Conservation (phyloP, 371 early-diverging fungal genomes). For the Mortierella polycephala region DNA sequence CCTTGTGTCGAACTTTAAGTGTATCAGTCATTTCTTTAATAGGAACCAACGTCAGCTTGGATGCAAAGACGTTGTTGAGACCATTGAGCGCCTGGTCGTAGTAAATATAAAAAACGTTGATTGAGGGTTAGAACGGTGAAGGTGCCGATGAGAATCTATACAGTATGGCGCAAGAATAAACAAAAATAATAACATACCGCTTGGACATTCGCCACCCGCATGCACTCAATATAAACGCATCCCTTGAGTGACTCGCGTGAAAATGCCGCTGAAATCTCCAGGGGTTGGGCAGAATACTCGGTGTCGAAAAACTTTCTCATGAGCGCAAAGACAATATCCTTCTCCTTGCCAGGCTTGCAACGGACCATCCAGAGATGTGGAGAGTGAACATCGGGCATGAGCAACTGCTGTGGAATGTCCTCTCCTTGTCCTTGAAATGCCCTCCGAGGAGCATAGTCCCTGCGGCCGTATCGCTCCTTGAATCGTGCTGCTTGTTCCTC, state of each 20-base stretch:
- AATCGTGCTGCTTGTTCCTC: conserved; percentile 86
- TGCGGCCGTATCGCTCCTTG: conserved; percentile 83
- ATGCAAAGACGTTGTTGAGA: conserved; percentile 79
- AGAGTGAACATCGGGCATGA: conserved; percentile 89
- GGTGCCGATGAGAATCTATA: too few species aligned
- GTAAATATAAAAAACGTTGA: too few species aligned
- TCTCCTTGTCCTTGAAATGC: conserved; percentile 70
- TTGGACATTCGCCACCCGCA: conserved; percentile 85
- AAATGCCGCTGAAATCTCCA: conserved; percentile 85
- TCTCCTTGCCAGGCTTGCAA: conserved; percentile 93
- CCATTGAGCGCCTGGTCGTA: conserved; percentile 72
- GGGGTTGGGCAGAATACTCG: conserved; percentile 66
- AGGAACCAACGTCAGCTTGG: conserved; percentile 89
- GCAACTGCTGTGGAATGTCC: conserved; percentile 80
- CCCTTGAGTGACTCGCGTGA: conserved; percentile 92
- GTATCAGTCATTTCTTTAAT: conserved; percentile 97
- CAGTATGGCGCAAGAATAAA: too few species aligned
- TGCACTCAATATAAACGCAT: conserved; percentile 97
- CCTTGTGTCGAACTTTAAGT: conserved; percentile 80
- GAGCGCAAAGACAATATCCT: conserved; percentile 83
- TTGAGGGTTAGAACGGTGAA: too few species aligned
- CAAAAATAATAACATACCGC: conserved; percentile 57
- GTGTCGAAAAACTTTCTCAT: conserved; percentile 84
- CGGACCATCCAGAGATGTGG: conserved; percentile 96
- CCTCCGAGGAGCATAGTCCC: conserved; percentile 57